Evolutionary conservation across 2,329 filamentous ascomycete species (phyloP).

Genomic region (Trichoderma sp.): DNA sequence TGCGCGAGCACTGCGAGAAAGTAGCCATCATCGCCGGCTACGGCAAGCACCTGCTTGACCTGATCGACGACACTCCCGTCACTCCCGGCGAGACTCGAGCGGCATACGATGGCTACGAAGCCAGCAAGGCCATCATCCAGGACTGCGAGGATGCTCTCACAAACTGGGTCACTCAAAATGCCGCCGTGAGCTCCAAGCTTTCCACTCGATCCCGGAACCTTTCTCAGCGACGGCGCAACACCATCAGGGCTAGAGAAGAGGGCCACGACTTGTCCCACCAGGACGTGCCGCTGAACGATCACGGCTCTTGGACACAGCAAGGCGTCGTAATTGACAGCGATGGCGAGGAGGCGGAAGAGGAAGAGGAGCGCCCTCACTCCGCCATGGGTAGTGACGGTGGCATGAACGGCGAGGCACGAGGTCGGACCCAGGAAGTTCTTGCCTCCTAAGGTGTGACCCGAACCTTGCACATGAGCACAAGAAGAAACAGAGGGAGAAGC

Average conservation of each 20-base stretch:
- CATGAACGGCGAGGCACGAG: conserved; percentile 59
- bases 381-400: conserved; percentile 55
- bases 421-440: conserved; percentile 57
- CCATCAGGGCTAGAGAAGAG: conserved; percentile 68
- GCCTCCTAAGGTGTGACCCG: conserved; percentile 30
- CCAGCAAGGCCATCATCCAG: conserved; percentile 98
- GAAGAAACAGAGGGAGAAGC: conserved; percentile 18
- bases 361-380: conserved; percentile 55
- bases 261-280: conserved; percentile 79
- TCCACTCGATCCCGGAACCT: conserved; percentile 85
- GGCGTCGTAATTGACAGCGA: conserved; percentile 65
- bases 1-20: conserved; percentile 97
- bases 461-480: conserved; percentile 1
- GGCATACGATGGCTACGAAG: conserved; percentile 97
- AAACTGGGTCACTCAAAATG: conserved; percentile 93
- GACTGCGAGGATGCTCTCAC: conserved; percentile 97
- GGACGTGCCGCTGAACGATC: conserved; percentile 75
- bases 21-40: conserved; percentile 96
- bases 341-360: conserved; percentile 60
- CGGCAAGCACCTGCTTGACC: conserved; percentile 95
- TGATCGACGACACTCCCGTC: conserved; percentile 94
- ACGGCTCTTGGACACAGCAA: conserved; percentile 80
- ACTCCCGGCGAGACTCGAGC: conserved; percentile 95
- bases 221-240: conserved; percentile 78
- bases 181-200: conserved; percentile 82